Base-by-base conservation (phyloP, 805 yeast species). In the Wickerhamomyces canadensis region DNA sequence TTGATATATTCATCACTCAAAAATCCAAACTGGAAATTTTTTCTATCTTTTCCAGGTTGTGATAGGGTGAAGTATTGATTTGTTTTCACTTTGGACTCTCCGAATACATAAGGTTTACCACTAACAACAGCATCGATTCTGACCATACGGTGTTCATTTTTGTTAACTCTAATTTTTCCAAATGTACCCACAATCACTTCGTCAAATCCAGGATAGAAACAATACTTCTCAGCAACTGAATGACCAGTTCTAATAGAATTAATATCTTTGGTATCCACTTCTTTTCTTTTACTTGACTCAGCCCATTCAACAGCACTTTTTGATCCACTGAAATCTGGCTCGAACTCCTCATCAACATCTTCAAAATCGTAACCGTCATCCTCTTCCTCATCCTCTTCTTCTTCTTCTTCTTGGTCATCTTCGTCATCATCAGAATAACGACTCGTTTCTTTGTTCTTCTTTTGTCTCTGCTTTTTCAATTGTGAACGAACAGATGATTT, bases 201-300 rank as follows among this genome's bases (percentile, higher is more conserved):
- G 32, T 74, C 78, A 58, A 94, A 89, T 24, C 78, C 88, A 11
- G 93, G 89, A 60, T 88, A 80, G 58, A 79, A 88, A 54, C 89
- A 77, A 55, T 69, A 86, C 56, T 81, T 83, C 27, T 80, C 74
- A 31, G 88, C 74, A 47, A 79, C 74, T 7, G 85, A 66, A 57
- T 95, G 79, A 14, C 96, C 95, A 31, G 91, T 74, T 41, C 82
- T 72, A 21, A 86, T 68, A 34, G 73, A 73, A 58, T 87, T 88
- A 37, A 88, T 65, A 53, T 87, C 96, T 16, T 62, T 64, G 8
- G 79, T 58, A 1, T 72, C 68, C 18, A 84, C 78, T 15, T 51
- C 61, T 38, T 50, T 71, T 57, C 54, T 64, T 57, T 42, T 64
- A 48, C 53, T 61, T 36, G 61, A 66, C 38, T 68, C 72, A 15